Percentiles rank a stretch among this genome's conserved stretches.
phyloP scores from a whole-genome alignment of 345 rosid species.

The Bruguiera parviflora region DNA sequence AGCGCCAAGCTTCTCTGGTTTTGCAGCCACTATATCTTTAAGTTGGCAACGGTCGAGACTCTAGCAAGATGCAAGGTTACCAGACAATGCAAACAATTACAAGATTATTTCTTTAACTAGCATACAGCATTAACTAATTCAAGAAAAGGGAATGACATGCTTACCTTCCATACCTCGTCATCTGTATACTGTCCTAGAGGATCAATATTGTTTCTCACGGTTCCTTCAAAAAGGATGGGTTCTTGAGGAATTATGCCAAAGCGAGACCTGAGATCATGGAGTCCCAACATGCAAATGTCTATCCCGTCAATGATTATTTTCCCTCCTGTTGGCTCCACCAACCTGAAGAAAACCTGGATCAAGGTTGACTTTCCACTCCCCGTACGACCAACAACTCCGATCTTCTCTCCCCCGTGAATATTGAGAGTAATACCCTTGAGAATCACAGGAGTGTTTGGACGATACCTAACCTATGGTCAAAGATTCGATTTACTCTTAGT shows the following conservation, averaged over 20 bases:
- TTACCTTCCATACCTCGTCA: slow-evolving; percentile 91
- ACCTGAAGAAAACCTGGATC: slow-evolving; percentile 83
- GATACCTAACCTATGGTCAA: slow-evolving; percentile 68
- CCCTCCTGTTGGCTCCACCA: slow-evolving; percentile 88
- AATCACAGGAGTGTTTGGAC: slow-evolving; percentile 82
- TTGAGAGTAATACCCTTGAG: slow-evolving; percentile 74
- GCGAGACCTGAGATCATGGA: slow-evolving; percentile 89
- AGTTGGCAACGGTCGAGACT: slow-evolving; percentile 92
- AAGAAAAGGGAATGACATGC: slow-evolving; percentile 3
- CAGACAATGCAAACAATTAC: background rate
- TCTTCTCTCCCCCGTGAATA: slow-evolving; percentile 82
- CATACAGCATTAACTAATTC: background rate
- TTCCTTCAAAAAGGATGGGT: slow-evolving; percentile 94
- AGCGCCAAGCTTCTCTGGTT: slow-evolving; percentile 80
- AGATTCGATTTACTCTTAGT: background rate
- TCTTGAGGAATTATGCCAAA: slow-evolving; percentile 97
- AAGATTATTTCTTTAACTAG: background rate
- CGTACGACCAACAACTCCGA: slow-evolving; percentile 90
- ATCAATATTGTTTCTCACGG: slow-evolving; percentile 88
- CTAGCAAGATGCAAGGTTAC: slow-evolving; percentile 31
- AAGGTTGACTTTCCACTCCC: slow-evolving; percentile 96
- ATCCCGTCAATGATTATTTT: slow-evolving; percentile 78
- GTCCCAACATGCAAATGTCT: slow-evolving; percentile 62
- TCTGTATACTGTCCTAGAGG: slow-evolving; percentile 74
- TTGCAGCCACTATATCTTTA: slow-evolving; percentile 62